Base-by-base conservation (phyloP, 108 stramenopile species). In the Heterococcus sp. region DNA sequence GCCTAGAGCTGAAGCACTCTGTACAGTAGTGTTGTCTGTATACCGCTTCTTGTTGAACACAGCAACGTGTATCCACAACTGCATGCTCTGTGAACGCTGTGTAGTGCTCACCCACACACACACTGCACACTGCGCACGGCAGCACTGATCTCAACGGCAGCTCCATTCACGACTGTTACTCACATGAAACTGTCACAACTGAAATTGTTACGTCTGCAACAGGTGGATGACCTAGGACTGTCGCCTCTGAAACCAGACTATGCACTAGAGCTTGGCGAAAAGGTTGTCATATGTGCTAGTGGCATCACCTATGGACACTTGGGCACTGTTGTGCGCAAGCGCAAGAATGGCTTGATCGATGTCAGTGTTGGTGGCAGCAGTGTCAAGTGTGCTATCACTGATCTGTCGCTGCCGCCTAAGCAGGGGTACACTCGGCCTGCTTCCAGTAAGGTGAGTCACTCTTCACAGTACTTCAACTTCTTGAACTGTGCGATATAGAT, bases 141-240 rank as follows among this genome's bases (percentile, higher is more conserved):
- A n/a, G n/a, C n/a, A n/a, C n/a, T n/a, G n/a, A n/a, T n/a, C n/a
- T n/a, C n/a, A n/a, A n/a, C n/a, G n/a, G n/a, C n/a, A n/a, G n/a
- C n/a, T n/a, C n/a, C n/a, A n/a, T n/a, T n/a, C n/a, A n/a, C n/a
- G n/a, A n/a, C n/a, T n/a, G n/a, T n/a, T n/a, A n/a, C n/a, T n/a
- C n/a, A n/a, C n/a, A n/a, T n/a, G n/a, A n/a, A n/a, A n/a, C n/a
- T n/a, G n/a, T n/a, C n/a, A n/a, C n/a, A n/a, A n/a, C n/a, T n/a
- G n/a, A n/a, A n/a, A n/a, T n/a, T n/a, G n/a, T n/a, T n/a, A n/a
- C n/a, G n/a, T n/a, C n/a, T n/a, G n/a, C n/a, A n/a, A n/a, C 46
- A 58, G 46, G 46, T 58, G 29, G 46, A 78, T 38, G 70, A 78
- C 8, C 70, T 78, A 30, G 77, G 77, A 1, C 77, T 78, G 69